A percentile compares a stretch with the other conserved stretches of the same genome.
These are phyloP conservation scores for Penstemon newberryi DNA, from an alignment of 257 asterid species.

Conservation along the genomic window DNA sequence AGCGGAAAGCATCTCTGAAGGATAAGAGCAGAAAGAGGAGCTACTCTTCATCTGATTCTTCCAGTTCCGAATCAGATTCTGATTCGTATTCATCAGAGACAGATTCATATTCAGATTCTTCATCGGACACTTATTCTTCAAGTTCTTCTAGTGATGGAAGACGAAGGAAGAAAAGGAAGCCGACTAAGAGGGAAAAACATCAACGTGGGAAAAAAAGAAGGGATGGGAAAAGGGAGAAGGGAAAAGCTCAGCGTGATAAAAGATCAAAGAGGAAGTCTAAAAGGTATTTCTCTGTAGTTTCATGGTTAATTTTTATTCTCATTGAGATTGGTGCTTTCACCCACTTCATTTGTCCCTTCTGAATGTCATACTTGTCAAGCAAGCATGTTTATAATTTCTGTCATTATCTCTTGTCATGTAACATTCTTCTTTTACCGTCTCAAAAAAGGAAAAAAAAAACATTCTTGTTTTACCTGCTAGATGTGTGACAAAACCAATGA, in stretches of 20 bases:
- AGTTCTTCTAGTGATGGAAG: conserved; percentile 85
- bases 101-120: conserved; percentile 63
- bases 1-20: conserved; percentile 43
- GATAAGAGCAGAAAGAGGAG: conserved; percentile 63
- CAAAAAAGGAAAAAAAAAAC: too few species aligned
- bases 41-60: conserved; percentile 84
- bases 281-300: conserved; percentile 40
- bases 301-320: conserved; percentile 18
- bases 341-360: not conserved
- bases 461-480: not conserved
- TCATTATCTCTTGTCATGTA: conserved; percentile 17
- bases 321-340: conserved; percentile 9
- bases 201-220: conserved; percentile 48
- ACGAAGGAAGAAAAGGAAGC: conserved; percentile 70
- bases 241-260: conserved; percentile 43
- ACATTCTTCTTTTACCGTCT: not conserved
- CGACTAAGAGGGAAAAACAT: conserved; percentile 47
- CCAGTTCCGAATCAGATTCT: conserved; percentile 70
- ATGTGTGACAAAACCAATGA: conserved; percentile 19
- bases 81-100: conserved; percentile 63
- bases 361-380: conserved; percentile 13
- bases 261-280: conserved; percentile 51
- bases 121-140: conserved; percentile 63
- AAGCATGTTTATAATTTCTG: conserved; percentile 8
- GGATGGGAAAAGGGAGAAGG: conserved; percentile 43